Evolutionary conservation across 768 basidiomycete species (phyloP), one percentile per base, ranked within the genome.

Genomic region (Phanerodontia chrysosporium): DNA sequence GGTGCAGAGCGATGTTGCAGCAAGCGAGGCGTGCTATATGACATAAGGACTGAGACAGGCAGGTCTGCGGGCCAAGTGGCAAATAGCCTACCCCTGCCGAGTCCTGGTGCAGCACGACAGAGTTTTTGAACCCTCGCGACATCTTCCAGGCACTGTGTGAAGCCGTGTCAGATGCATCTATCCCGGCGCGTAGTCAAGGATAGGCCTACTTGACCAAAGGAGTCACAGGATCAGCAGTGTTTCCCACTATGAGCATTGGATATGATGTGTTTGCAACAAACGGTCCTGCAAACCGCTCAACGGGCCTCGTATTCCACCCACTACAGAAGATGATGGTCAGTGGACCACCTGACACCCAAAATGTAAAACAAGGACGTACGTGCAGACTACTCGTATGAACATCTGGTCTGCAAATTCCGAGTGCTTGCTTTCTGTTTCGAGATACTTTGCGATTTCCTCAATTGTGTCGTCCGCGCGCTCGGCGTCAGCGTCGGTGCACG

Each of bases 1-100:
- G 7, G 68, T 67, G 49, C 62, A 66, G 4, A 62, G 55, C 2
- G 65, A 66, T 10, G 60, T 51, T 6, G 51, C 65, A n/a, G 67
- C 49, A n/a, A 62, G 21, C 2, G 64, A 63, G 45, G 59, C 63
- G 48, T 66, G 65, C 63, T 66, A 44, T 35, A 14, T 35, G 32
- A 35, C 32, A 14, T n/a, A 35, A 14, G 32, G 32, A 7, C 7
- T 35, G 8, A n/a, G 9, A 16, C 22, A n/a, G n/a, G n/a, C n/a
- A n/a, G n/a, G n/a, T n/a, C n/a, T n/a, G n/a, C n/a, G n/a, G n/a
- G n/a, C n/a, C n/a, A n/a, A n/a, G n/a, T n/a, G n/a, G n/a, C n/a
- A n/a, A n/a, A n/a, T n/a, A n/a, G n/a, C n/a, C n/a, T n/a, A n/a
- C n/a, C n/a, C 55, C n/a, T n/a, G n/a, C n/a, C n/a, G n/a, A n/a